These are phyloP conservation scores for Sclerotinia trifoliorum DNA, from an alignment of 2,329 filamentous ascomycete species.

Conservation along the genomic window DNA sequence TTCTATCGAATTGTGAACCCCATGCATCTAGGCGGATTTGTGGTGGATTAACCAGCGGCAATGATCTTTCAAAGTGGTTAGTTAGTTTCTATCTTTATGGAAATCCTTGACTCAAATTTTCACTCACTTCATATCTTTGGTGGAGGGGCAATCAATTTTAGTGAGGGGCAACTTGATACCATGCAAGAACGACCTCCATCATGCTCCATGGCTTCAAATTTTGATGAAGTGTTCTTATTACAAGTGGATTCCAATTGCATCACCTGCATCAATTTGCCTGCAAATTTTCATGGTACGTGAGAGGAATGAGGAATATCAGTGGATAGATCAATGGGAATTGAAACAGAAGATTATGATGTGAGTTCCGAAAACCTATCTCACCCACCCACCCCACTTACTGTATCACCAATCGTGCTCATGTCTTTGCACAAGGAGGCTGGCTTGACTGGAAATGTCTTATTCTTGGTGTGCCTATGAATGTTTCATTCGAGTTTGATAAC, in stretches of 20 bases:
- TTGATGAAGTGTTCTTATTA: conserved; percentile 16
- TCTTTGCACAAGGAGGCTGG: background rate
- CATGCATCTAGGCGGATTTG: background rate
- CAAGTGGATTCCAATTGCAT: conserved; percentile 9
- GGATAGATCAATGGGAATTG: conserved; percentile 5
- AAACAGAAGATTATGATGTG: background rate
- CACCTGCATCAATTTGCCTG: conserved; percentile 3
- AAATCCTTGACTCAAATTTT: conserved; percentile 6
- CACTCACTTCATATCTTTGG: conserved; percentile 6
- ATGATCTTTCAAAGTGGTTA: background rate
- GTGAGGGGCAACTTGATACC: conserved; percentile 15
- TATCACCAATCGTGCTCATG: conserved; percentile 1
- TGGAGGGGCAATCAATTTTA: conserved; percentile 10
- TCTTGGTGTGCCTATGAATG: background rate
- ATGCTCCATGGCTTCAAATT: background rate
- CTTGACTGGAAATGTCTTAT: background rate
- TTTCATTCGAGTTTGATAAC: background rate
- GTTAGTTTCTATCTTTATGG: background rate
- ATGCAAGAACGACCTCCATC: background rate
- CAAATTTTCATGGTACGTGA: conserved; percentile 15
- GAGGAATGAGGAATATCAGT: conserved; percentile 1
- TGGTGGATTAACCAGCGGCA: background rate
- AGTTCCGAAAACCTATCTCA: background rate
- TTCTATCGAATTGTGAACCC: background rate
- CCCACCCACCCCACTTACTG: conserved; percentile 10